phyloP scores from a whole-genome alignment of 1,284 basidiomycete genomes.

The Cryptococcus sp. region DNA sequence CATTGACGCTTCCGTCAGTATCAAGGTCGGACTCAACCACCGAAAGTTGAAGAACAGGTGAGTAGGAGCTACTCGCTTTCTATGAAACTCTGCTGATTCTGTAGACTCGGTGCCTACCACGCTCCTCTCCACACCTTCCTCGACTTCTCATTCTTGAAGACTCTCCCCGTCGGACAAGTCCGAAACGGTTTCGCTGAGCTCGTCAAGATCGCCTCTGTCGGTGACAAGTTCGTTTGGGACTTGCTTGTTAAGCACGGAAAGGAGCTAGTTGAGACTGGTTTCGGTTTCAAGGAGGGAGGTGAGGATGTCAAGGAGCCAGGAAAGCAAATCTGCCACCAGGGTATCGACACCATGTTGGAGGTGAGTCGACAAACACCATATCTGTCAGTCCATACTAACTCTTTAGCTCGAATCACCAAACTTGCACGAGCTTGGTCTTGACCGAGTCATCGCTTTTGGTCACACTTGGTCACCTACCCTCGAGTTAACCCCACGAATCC shows the following conservation, averaged over 20 bases:
- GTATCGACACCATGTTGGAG: slow-evolving; percentile 51
- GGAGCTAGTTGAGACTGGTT: slow-evolving; percentile 49
- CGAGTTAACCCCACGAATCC: slow-evolving; percentile 45
- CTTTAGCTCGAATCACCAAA: slow-evolving; percentile 49
- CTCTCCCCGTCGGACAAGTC: slow-evolving; percentile 49
- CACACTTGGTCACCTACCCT: slow-evolving; percentile 51
- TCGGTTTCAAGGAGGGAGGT: slow-evolving; percentile 44
- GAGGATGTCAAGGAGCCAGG: slow-evolving; percentile 40
- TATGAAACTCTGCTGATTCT: neutral
- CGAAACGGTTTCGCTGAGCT: slow-evolving; percentile 52
- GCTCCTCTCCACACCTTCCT: slow-evolving; percentile 51
- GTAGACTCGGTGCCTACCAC: slow-evolving; percentile 47
- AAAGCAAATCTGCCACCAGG: slow-evolving; percentile 47
- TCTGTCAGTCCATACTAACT: neutral
- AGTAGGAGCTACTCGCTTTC: slow-evolving; percentile 1
- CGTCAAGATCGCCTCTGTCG: slow-evolving; percentile 50
- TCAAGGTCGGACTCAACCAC: slow-evolving; percentile 50
- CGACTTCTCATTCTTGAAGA: slow-evolving; percentile 51
- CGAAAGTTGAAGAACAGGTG: slow-evolving; percentile 45
- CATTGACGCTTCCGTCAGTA: slow-evolving; percentile 51
- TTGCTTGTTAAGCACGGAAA: slow-evolving; percentile 50
- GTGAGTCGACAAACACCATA: slow-evolving; percentile 13
- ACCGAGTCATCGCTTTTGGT: slow-evolving; percentile 51
- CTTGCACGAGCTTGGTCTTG: slow-evolving; percentile 51
- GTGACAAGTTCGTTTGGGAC: slow-evolving; percentile 48